Base-by-base conservation (phyloP, 2,329 filamentous ascomycete genomes). In the Pseudogymnoascus verrucosus region DNA sequence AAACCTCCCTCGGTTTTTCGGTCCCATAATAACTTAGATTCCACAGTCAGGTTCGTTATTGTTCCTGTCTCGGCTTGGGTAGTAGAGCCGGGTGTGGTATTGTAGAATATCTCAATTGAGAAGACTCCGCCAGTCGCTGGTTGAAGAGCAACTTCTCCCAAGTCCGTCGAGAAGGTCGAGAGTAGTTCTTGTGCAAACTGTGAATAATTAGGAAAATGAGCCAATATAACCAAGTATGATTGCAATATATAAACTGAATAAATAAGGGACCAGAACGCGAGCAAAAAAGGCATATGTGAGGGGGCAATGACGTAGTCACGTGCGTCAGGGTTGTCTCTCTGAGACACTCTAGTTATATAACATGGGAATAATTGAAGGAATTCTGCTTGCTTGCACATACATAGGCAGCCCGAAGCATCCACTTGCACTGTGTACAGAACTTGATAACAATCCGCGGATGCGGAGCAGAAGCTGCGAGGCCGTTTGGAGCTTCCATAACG, bases 131-230 rank as follows among this genome's bases (percentile, higher is more conserved):
- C 92, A 0, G 91, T 96, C 12, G 86, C 82, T 0, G 95, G 95
- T 68, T 96, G 85, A 6, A 99, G 83, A 14, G 93, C 87, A 8
- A 98, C 88, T 75, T 98, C 93, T 66, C 92, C 93, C 1, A 98
- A 83, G 51, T 85, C 81, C 1, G 87, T 90, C 63, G 85, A 85
- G 78, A 99, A 99, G 0, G 93, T 99, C 1, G 91, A 96, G 39
- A 99, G 86, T 51, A 99, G 86, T 76, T 98, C 95, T 81, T 98
- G 95, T 60, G 89, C 93, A 75, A 89, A 97, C 90, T 96, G 69
- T 37, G 62, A 36, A 26, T 23, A 4, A 57, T 61, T 51, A 64
- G 62, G 16, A 51, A 5, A 4, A 51, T 31, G 8, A 14, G 5
- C 11, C 21, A 14, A 12, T 44, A 14, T 8, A 6, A 16, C 7